Percentiles rank a stretch among this genome's conserved stretches.
Evolutionary conservation across 1,284 basidiomycete species (phyloP).

Genomic region (Coniferiporia weirii): DNA sequence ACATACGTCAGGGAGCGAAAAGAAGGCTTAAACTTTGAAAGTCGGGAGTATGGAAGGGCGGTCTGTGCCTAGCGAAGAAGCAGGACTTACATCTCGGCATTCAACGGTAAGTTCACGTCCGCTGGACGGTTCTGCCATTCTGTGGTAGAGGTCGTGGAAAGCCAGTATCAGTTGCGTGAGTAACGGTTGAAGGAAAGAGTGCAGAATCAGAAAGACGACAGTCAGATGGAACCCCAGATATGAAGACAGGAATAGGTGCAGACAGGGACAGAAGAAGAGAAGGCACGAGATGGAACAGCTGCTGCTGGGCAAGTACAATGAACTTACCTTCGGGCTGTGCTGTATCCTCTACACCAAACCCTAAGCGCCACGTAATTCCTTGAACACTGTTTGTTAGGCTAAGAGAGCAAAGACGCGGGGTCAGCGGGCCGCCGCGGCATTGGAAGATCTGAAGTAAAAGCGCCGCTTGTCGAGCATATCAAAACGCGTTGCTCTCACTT

Average conservation of each 20-base stretch:
- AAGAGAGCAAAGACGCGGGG: slow-evolving; percentile 1
- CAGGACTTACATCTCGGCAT: slow-evolving; percentile 39
- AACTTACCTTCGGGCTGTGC: slow-evolving; percentile 47
- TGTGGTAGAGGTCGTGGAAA: slow-evolving; percentile 21
- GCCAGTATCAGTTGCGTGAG: not conserved
- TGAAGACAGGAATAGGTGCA: no score
- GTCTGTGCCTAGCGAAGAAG: not conserved
- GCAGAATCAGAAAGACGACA: not conserved
- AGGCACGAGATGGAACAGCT: not conserved
- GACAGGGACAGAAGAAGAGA: no score
- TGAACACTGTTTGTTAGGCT: slow-evolving; percentile 49
- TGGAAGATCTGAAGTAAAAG: not conserved
- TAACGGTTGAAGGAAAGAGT: not conserved
- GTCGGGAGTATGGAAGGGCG: not conserved
- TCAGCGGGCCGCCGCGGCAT: slow-evolving; percentile 15
- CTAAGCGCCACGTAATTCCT: slow-evolving; percentile 61
- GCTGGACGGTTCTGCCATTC: slow-evolving; percentile 59
- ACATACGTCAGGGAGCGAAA: slow-evolving; percentile 7
- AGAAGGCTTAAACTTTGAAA: not conserved
- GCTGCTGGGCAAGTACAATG: not conserved
- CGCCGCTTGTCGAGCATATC: not conserved
- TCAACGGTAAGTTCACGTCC: slow-evolving; percentile 45
- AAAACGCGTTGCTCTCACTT: no score
- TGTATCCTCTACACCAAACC: slow-evolving; percentile 48
- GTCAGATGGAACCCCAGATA: not conserved